Evolutionary conservation across 139 green algal genomes (phyloP).

Genomic region (Coelastrella sp.): DNA sequence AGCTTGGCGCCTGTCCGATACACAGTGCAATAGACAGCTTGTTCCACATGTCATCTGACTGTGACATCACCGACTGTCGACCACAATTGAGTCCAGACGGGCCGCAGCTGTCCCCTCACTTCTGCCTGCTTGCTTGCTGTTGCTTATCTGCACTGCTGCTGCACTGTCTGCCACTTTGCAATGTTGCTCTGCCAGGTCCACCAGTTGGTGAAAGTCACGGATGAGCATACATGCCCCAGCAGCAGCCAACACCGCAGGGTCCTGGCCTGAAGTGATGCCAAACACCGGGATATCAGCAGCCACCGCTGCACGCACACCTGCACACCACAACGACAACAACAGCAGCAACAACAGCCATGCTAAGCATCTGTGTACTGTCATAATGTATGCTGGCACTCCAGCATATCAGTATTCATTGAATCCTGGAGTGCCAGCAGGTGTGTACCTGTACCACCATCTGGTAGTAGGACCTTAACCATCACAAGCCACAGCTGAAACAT

Average conservation of each 20-base stretch:
- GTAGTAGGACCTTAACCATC: too few species aligned
- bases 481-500: too few species aligned
- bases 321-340: background rate
- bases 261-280: slow-evolving; percentile 73
- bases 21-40: too few species aligned
- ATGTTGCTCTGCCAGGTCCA: slow-evolving; percentile 45
- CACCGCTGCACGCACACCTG: slow-evolving; percentile 65
- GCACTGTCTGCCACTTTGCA: background rate
- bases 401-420: too few species aligned
- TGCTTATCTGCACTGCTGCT: background rate
- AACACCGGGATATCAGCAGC: slow-evolving; percentile 68
- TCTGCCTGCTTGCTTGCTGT: background rate
- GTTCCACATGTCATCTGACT: background rate
- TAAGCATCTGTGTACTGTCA: too few species aligned
- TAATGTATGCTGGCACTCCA: too few species aligned
- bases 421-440: too few species aligned
- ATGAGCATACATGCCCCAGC: slow-evolving; percentile 62
- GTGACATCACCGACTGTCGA: background rate
- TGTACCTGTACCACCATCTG: too few species aligned
- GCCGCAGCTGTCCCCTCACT: background rate
- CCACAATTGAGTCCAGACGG: background rate
- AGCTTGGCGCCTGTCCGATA: too few species aligned
- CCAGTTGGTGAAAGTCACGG: slow-evolving; percentile 59
- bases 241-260: slow-evolving; percentile 50
- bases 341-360: background rate